Base-by-base conservation (phyloP, 768 basidiomycete genomes). In the Dentipellis sp. region DNA sequence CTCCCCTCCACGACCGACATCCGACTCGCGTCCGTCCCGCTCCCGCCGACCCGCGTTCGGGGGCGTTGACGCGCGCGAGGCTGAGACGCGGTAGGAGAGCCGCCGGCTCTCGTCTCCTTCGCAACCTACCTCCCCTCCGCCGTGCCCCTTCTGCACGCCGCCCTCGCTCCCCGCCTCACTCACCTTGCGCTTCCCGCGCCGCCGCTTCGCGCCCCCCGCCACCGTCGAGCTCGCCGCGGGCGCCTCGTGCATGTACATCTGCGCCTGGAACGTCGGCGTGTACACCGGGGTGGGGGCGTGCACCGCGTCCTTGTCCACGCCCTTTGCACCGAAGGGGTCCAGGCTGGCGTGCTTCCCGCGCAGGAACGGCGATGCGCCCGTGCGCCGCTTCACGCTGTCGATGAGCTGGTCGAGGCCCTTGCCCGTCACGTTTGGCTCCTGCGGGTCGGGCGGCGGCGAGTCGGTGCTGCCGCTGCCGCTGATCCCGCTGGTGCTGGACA, bases 271-370 rank as follows among this genome's bases (percentile, higher is more conserved):
- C 10, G 66, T 66, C n/a, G 66, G 66, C 49, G 60, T 59, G 45
- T 57, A 62, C 50, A 58, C 59, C 22, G 59, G 61, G 9, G 60
- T 62, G 48, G 62, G 59, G 35, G 62, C 62, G 50, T 60, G 57
- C 0, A 63, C 58, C 34, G 52, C 62, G 29, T 69, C 75, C 54
- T 66, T 69, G 52, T 71, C 74, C 55, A 62, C 63, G 56, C 67
- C 68, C 10, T 69, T 68, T 19, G 74, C 70, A 39, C 75, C 77
- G 59, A 77, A 77, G 2, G 77, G 74, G 59, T 77, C 77, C 50
- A 79, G 69, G 60, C 74, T 75, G 23, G 75, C 78, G 54, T 78
- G 76, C 59, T 76, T 77, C 39, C 78, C 77, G 49, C 78, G 72
- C 48, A 79, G 68, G 65, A 78, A 78, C 50, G 74, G 77, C 54